These are phyloP conservation scores for Erythrobasidium hasegawianum DNA, from an alignment of 1,284 basidiomycete genomes.

Conservation along the genomic window DNA sequence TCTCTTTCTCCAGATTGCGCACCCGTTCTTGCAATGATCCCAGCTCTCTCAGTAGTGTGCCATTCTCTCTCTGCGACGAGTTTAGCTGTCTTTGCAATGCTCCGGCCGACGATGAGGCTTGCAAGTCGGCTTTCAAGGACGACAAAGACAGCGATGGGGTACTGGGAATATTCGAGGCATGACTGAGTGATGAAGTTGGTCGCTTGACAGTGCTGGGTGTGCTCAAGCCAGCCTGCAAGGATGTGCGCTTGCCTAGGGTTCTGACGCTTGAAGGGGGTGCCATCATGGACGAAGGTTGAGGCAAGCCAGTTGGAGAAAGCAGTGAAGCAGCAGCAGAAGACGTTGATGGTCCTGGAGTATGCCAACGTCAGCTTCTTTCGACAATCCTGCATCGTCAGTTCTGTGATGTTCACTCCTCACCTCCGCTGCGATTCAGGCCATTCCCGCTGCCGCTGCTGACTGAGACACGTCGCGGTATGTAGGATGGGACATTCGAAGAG, in stretches of 20 bases:
- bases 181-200: not conserved
- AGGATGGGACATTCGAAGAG: not conserved
- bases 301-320: not conserved
- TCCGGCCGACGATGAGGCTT: slow-evolving; percentile 18
- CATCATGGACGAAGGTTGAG: not conserved
- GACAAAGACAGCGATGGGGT: slow-evolving; percentile 21
- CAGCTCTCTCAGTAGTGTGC: slow-evolving; percentile 25
- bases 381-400: not conserved
- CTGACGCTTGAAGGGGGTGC: not conserved
- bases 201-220: not conserved
- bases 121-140: slow-evolving; percentile 20
- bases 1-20: slow-evolving; percentile 40
- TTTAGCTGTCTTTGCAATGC: slow-evolving; percentile 22
- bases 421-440: not conserved
- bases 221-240: not conserved
- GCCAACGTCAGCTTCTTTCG: not conserved
- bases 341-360: not conserved
- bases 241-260: not conserved
- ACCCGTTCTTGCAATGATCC: slow-evolving; percentile 31
- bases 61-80: slow-evolving; percentile 24
- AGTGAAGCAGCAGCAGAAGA: not conserved
- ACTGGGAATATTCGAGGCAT: slow-evolving; percentile 5
- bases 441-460: not conserved
- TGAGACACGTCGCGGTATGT: not conserved
- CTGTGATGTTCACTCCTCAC: not conserved